Conservation (phyloP, 805 yeast genomes). For the Grigorovia yakushimaensis region DNA sequence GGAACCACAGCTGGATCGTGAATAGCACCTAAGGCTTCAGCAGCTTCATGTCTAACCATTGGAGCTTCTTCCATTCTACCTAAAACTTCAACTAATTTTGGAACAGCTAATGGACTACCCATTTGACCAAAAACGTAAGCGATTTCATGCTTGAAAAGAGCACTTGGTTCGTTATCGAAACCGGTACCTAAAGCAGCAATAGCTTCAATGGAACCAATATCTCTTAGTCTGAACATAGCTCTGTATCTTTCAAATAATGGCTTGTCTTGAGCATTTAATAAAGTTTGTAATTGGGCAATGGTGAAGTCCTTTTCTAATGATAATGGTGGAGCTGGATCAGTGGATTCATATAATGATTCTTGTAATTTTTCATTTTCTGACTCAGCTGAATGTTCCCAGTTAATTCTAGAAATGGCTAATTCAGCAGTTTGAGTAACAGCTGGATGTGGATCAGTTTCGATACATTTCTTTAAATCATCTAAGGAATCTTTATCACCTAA, state of each 20-base stretch:
- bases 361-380: constrained; percentile 58
- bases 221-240: constrained; percentile 97
- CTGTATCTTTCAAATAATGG: constrained; percentile 91
- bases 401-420: constrained; percentile 87
- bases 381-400: constrained; percentile 72
- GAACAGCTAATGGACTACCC: constrained; percentile 87
- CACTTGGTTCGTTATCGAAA: constrained; percentile 70
- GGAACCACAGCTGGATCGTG: constrained; percentile 95
- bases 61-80: constrained; percentile 77
- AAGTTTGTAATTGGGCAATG: constrained; percentile 52
- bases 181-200: constrained; percentile 87
- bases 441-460: constrained; percentile 62
- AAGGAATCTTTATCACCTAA: constrained; percentile 73
- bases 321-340: constrained; percentile 98
- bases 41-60: constrained; percentile 99
- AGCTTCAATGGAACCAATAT: constrained; percentile 88
- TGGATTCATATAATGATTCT: constrained; percentile 67
- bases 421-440: constrained; percentile 97
- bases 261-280: constrained; percentile 64
- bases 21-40: constrained; percentile 95
- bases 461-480: constrained; percentile 52
- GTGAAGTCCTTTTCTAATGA: constrained; percentile 52
- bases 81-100: constrained; percentile 73
- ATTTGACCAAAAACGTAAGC: constrained; percentile 98
- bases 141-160: constrained; percentile 93